Percentiles rank a stretch among this genome's conserved stretches.
Conservation (phyloP, 2,329 filamentous ascomycete genomes). For the Pseudogymnoascus sp. region DNA sequence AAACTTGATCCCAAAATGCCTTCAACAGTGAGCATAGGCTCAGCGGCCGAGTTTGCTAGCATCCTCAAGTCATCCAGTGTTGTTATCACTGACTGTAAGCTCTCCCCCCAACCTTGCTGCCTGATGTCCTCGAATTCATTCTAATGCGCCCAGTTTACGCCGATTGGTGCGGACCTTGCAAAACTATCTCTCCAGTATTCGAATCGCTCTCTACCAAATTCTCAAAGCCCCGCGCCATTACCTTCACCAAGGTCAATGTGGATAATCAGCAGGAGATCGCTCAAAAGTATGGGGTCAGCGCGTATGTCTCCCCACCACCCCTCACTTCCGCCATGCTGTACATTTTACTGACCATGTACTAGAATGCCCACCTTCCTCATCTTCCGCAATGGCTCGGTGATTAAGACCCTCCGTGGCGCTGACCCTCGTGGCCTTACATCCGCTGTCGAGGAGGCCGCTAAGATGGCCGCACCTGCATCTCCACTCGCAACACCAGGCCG, state of each 20-base stretch:
- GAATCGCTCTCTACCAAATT: conserved; percentile 75
- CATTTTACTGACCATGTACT: conserved; percentile 11
- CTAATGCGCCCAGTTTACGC: conserved; percentile 64
- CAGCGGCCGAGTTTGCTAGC: conserved; percentile 62
- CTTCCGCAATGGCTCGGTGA: conserved; percentile 66
- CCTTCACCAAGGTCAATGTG: conserved; percentile 88
- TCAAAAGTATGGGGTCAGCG: conserved; percentile 68
- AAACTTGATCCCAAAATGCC: conserved; percentile 7
- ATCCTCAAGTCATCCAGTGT: conserved; percentile 67
- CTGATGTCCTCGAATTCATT: conserved; percentile 20
- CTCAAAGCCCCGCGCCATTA: conserved; percentile 72
- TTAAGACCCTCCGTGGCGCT: conserved; percentile 74
- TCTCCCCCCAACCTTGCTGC: conserved; percentile 18
- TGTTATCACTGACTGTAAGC: conserved; percentile 84
- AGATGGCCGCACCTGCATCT: conserved; percentile 38
- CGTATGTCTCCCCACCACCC: conserved; percentile 40
- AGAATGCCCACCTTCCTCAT: conserved; percentile 92
- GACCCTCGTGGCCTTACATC: conserved; percentile 68
- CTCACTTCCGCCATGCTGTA: background rate
- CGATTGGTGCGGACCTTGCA: conserved; percentile 92
- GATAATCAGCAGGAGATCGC: conserved; percentile 74
- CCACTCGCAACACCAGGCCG: conserved; percentile 51
- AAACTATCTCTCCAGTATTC: conserved; percentile 83
- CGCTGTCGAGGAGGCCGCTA: conserved; percentile 65
- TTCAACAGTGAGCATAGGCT: conserved; percentile 49